Conservation (phyloP, 805 yeast genomes). For the Zygoascus flipseniorum region DNA sequence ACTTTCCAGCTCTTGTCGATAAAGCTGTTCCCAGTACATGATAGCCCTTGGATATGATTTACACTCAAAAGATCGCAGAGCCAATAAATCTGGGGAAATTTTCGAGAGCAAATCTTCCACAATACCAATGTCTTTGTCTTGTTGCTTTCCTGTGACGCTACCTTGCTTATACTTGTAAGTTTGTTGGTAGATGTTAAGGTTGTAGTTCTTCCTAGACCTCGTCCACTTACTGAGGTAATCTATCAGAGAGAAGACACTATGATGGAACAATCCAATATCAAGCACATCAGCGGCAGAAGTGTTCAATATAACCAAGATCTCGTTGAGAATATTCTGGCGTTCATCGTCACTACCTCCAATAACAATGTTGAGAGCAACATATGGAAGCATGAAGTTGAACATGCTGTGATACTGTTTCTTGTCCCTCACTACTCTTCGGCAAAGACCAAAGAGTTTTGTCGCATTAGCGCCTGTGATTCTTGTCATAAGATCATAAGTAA, state of each 20-base stretch:
- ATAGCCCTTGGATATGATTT: conserved; percentile 83
- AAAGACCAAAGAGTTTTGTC: conserved; percentile 47
- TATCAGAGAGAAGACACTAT: conserved; percentile 64
- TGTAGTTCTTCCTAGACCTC: conserved; percentile 15
- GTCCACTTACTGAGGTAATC: conserved; percentile 81
- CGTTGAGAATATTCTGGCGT: conserved; percentile 41
- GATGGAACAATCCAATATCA: conserved; percentile 55
- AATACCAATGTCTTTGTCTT: conserved; percentile 1
- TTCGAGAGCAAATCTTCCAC: conserved; percentile 36
- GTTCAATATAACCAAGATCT: conserved; percentile 51
- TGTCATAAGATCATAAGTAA: conserved; percentile 60
- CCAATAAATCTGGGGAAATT: conserved; percentile 64
- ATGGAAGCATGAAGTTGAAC: conserved; percentile 68
- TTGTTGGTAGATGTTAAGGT: neutral
- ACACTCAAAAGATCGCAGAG: conserved; percentile 71
- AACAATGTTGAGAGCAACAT: conserved; percentile 57
- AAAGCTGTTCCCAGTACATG: conserved; percentile 62
- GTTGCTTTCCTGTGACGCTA: conserved; percentile 17
- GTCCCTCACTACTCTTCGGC: conserved; percentile 56
- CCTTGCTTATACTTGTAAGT: neutral
- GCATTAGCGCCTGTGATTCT: conserved; percentile 29
- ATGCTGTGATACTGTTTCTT: conserved; percentile 52
- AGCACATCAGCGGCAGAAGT: conserved; percentile 27
- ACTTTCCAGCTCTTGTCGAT: neutral
- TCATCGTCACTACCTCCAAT: conserved; percentile 35